phyloP scores from a whole-genome alignment of 2,329 filamentous ascomycete genomes.

The Fusarium dimerum region DNA sequence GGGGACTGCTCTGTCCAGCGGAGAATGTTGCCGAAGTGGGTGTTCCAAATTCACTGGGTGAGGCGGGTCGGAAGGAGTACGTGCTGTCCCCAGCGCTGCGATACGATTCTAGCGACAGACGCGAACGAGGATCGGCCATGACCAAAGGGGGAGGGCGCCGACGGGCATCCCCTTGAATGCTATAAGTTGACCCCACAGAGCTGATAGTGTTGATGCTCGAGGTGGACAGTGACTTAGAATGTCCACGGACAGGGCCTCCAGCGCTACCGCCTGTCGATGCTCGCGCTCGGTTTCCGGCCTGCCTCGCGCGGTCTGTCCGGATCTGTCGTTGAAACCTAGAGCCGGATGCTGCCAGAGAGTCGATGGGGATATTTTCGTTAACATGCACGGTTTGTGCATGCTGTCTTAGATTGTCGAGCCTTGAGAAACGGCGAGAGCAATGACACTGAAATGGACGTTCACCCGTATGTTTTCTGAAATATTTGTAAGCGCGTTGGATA shows the following conservation, averaged over 20 bases:
- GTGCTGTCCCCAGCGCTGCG: conserved; percentile 64
- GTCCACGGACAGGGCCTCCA: conserved; percentile 70
- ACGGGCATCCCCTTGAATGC: conserved; percentile 64
- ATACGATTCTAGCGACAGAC: conserved; percentile 69
- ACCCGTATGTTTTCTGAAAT: conserved; percentile 85
- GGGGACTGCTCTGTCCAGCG: conserved; percentile 73
- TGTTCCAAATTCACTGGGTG: conserved; percentile 76
- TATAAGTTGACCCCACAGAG: conserved; percentile 67
- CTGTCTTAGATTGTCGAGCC: conserved; percentile 91
- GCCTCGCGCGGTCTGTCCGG: conserved; percentile 79
- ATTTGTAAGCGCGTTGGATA: conserved; percentile 7
- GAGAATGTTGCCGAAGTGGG: conserved; percentile 84
- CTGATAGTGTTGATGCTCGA: conserved; percentile 81
- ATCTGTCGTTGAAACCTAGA: conserved; percentile 92
- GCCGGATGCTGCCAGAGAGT: conserved; percentile 89
- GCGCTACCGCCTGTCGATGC: conserved; percentile 77
- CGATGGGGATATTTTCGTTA: conserved; percentile 93
- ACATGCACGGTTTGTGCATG: conserved; percentile 98
- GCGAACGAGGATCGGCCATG: conserved; percentile 73
- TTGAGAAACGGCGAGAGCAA: conserved; percentile 88
- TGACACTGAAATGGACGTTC: conserved; percentile 97
- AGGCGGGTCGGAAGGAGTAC: conserved; percentile 64
- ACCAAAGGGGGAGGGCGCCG: conserved; percentile 79
- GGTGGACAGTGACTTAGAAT: conserved; percentile 82
- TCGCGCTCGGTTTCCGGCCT: conserved; percentile 70